Evolutionary conservation across 1,284 basidiomycete species (phyloP), one percentile per base, ranked within the genome.

Genomic region (Puccinia hordei): DNA sequence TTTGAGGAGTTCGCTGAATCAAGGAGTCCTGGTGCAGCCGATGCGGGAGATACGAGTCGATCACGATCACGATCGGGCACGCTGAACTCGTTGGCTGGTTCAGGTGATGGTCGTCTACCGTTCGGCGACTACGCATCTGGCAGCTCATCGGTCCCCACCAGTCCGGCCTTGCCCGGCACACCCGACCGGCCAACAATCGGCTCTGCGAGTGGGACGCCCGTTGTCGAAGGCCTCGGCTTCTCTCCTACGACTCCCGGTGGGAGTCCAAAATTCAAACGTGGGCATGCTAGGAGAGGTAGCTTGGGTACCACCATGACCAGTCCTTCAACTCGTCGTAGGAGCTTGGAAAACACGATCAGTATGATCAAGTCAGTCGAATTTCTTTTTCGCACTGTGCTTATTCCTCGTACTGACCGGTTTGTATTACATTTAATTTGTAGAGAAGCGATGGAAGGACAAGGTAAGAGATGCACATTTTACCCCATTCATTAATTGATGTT

Each of bases 301-400:
- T 87, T 99, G 81, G 97, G 97, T 2, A 99, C 97, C 81, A 99
- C 96, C 82, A 93, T 93, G 90, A 97, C 95, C 66, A 93, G 92
- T 85, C 96, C 97, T 13, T 95, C 93, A 84, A 99, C 92, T 81
- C 89, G 97, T 82, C 88, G 95, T 86, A 89, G 95, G 83, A 95
- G 93, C 85, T 87, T 99, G 85, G 96, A 98, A 88, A 95, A 93
- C 85, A 99, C 96, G 75, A 94, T 97, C 88, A 92, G 92, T 83
- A 90, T 98, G 86, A 97, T 99, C 85, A 92, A 94, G 86, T 81
- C 22, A 41, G 74, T 72, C 82, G 33, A 33, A 10, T 59, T 53
- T 68, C 49, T 51, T 46, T 69, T 10, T n/a, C 6, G 1, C 38
- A 10, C 12, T 30, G 15, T 46, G 24, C 24, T 69, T 53, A 6